Evolutionary conservation across 2,329 filamentous ascomycete genomes (phyloP).

Genomic region (Monilinia fructigena): DNA sequence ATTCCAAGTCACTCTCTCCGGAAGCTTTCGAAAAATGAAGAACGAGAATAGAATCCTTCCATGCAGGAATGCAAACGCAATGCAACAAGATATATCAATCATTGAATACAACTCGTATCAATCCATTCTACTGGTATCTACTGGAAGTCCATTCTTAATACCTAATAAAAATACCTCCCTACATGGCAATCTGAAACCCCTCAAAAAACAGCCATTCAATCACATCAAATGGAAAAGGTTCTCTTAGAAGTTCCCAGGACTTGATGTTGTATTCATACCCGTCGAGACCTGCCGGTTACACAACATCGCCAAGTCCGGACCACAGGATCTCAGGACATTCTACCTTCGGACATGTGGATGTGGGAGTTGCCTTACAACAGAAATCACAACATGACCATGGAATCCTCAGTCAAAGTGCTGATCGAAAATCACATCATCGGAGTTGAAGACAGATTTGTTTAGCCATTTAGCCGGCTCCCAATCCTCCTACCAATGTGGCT

Average conservation of each 20-base stretch:
- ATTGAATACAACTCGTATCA: not conserved
- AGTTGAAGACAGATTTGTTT: too few species aligned
- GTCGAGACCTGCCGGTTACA: not conserved
- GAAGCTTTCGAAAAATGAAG: too few species aligned
- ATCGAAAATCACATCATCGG: not conserved
- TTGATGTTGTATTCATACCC: not conserved
- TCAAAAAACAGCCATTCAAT: not conserved
- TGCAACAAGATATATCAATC: not conserved
- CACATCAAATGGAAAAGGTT: not conserved
- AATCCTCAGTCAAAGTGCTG: not conserved
- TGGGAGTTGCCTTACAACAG: not conserved
- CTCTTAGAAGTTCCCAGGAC: not conserved
- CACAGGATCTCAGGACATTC: constrained; percentile 4
- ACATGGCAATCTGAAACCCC: too few species aligned
- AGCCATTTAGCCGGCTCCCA: not conserved
- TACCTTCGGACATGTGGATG: constrained; percentile 7
- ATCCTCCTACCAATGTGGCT: not conserved
- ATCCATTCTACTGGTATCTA: constrained; percentile 2
- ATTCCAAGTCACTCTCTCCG: too few species aligned
- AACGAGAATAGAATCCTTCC: constrained; percentile 6
- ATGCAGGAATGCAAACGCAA: not conserved
- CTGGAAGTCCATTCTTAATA: not conserved
- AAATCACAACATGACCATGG: not conserved
- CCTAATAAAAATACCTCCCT: not conserved
- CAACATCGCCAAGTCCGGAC: not conserved